Evolutionary conservation across 2,329 filamentous ascomycete species (phyloP).

Genomic region (Botrytis fabae): DNA sequence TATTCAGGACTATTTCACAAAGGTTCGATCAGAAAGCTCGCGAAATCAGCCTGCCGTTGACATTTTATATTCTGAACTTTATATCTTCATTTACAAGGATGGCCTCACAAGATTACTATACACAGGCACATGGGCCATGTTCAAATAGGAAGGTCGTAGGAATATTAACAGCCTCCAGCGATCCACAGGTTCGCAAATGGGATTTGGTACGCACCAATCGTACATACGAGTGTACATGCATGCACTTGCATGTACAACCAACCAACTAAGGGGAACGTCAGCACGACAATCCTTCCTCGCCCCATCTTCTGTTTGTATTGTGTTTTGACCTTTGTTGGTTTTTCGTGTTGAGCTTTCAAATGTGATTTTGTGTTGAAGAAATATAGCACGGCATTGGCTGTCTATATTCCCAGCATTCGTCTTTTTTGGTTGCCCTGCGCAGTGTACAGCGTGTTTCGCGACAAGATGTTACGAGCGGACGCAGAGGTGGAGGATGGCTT

Average conservation of each 20-base stretch:
- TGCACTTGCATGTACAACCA: neutral
- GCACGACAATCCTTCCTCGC: neutral
- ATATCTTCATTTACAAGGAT: constrained; percentile 2
- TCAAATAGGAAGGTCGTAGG: neutral
- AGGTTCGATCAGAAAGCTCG: neutral
- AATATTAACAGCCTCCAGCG: neutral
- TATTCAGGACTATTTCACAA: neutral
- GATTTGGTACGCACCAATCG: neutral
- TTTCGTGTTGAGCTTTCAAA: neutral
- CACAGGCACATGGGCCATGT: neutral
- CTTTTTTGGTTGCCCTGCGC: neutral
- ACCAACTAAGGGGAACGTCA: neutral
- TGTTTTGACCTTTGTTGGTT: neutral
- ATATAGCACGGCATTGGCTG: neutral
- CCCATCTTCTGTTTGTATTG: neutral
- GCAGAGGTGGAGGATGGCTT: neutral
- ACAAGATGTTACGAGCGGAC: constrained; percentile 6
- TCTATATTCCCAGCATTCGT: neutral
- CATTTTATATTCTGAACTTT: neutral
- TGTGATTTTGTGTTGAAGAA: neutral
- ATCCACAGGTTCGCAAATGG: constrained; percentile 2
- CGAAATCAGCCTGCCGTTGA: neutral
- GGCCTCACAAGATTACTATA: neutral
- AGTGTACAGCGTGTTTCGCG: neutral
- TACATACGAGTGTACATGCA: constrained; percentile 14